Evolutionary conservation across 2,329 filamentous ascomycete species (phyloP), one percentile per base, ranked within the genome.

Genomic region (Xylariaceae sp.): DNA sequence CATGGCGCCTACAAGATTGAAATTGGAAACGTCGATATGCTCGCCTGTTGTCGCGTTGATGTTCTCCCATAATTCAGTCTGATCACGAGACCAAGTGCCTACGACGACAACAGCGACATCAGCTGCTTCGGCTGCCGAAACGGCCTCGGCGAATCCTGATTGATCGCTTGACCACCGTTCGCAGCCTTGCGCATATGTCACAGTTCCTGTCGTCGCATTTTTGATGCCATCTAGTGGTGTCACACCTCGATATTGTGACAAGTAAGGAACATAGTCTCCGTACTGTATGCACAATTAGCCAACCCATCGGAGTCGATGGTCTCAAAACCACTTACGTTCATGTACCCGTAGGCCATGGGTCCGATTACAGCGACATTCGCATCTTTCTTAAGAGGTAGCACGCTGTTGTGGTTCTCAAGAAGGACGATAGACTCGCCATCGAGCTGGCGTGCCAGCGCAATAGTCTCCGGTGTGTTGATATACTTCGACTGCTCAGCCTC

Each of bases 21-120:
- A 73, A 41, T 71, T 72, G 45, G 77, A 68, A 1, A 81, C 71
- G 54, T 89, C 85, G 38, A 89, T 79, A 57, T 88, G 83, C 59
- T 89, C 85, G 40, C 84, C 85, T 0, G 84, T 88, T 1, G 85
- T 89, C 22, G 83, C 84, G 54, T 89, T 89, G 3, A 87, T 62
- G 0, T 82, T 81, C 45, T 68, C 64, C 85, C 84, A 88, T 3
- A 89, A 76, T 62, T 88, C 79, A 42, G 73, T 69, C 59, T 89
- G 85, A 57, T 90, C 86, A 39, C 85, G 77, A 21, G 79, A 82
- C 86, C 85, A 88, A 7, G 85, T 89, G 23, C 85, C 86, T 1
- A 88, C 84, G 0, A 89, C 72, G 0, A 89, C 83, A 5, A 89
- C 75, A 5, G 85, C 85, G 2, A 88, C 78, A 56, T 89, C 85